These are phyloP conservation scores for Hypsizygus marmoreus DNA, from an alignment of 768 basidiomycete species.

Conservation along the genomic window DNA sequence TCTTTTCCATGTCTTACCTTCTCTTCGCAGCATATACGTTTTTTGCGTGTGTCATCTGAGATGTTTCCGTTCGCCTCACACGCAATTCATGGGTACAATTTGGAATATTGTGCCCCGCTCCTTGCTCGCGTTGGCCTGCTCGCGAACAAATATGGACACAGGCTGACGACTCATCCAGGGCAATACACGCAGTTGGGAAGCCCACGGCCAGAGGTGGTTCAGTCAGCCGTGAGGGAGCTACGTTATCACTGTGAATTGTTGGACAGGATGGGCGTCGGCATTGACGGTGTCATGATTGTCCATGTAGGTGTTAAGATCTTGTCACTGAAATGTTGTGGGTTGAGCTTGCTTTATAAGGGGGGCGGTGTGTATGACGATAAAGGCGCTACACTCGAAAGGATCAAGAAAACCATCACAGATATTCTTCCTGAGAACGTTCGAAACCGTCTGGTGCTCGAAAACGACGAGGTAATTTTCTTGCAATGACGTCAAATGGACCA, in stretches of 20 bases:
- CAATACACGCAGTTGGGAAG: constrained; percentile 85
- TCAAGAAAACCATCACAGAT: constrained; percentile 67
- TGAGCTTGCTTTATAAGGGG: constrained; percentile 43
- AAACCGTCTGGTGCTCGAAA: constrained; percentile 84
- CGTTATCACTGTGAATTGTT: constrained; percentile 88
- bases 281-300: constrained; percentile 88
- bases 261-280: constrained; percentile 77
- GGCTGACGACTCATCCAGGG: constrained; percentile 87
- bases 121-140: constrained; percentile 62
- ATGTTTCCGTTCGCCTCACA: constrained; percentile 95
- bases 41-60: constrained; percentile 86
- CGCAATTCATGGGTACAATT: constrained; percentile 72
- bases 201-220: constrained; percentile 72
- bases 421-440: constrained; percentile 65
- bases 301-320: constrained; percentile 49
- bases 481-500: not conserved
- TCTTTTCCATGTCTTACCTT: not conserved
- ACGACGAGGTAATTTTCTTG: constrained; percentile 71
- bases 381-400: constrained; percentile 61
- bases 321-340: not conserved
- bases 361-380: constrained; percentile 88
- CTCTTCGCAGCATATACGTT: constrained; percentile 62
- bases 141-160: constrained; percentile 70
- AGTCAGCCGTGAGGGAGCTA: constrained; percentile 77
- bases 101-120: constrained; percentile 67